A percentile compares a stretch with the other conserved stretches of the same genome.
phyloP scores from a whole-genome alignment of 495 filamentous ascomycete genomes.

The Trichoderma reesei region DNA sequence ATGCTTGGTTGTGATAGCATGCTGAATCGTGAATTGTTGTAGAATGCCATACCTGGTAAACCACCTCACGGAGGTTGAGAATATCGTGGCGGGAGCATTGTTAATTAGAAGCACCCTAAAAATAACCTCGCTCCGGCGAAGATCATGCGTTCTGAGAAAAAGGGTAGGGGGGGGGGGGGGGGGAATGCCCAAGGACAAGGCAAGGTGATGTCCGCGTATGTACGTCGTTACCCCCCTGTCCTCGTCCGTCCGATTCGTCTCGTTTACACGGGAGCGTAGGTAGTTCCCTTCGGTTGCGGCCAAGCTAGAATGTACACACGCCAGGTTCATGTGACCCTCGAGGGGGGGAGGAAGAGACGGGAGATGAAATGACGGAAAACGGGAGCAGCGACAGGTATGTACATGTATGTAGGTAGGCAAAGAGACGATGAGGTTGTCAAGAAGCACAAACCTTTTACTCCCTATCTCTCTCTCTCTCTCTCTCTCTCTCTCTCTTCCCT shows the following conservation, averaged over 20 bases:
- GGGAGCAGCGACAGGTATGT: not conserved
- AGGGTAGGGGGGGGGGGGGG: no score
- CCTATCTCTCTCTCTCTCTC: no score
- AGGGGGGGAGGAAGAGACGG: no score
- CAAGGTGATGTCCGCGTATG: no score
- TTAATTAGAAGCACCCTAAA: not conserved
- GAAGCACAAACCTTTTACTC: not conserved
- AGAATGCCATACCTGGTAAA: no score
- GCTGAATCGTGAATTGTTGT: not conserved
- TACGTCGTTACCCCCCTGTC: no score
- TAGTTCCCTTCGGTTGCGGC: not conserved
- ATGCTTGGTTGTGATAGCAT: not conserved
- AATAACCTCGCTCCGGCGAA: conserved; percentile 1
- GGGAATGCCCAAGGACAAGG: no score
- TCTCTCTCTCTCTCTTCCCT: no score
- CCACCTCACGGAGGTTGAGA: no score
- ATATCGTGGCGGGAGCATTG: not conserved
- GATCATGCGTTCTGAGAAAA: not conserved
- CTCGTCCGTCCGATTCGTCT: no score
- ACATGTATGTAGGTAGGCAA: not conserved
- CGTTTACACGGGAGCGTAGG: no score
- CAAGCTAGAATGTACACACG: no score
- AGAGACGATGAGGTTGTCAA: not conserved
- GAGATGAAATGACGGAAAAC: not conserved
- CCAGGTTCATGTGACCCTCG: conserved; percentile 1